A percentile compares a stretch with the other conserved stretches of the same genome.
These are phyloP conservation scores for Tylopilus rubrobrunneus DNA, from an alignment of 768 basidiomycete genomes.

Conservation along the genomic window DNA sequence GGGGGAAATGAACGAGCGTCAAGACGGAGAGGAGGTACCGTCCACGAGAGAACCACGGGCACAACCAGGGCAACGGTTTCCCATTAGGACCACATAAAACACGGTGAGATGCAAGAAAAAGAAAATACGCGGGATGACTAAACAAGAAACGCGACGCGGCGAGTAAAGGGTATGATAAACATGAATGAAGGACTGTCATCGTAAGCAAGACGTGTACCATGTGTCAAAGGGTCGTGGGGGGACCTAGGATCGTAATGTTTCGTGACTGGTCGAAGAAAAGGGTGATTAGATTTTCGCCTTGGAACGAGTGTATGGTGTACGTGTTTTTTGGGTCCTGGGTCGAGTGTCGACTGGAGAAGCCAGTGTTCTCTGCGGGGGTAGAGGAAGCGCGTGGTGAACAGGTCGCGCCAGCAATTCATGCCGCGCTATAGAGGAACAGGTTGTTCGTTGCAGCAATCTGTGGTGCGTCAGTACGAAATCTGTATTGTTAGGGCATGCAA, in stretches of 20 bases:
- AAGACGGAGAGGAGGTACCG: conserved; percentile 6
- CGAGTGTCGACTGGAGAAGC: conserved; percentile 8
- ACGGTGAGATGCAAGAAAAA: conserved; percentile 20
- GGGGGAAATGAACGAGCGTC: conserved; percentile 9
- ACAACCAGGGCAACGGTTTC: conserved; percentile 18
- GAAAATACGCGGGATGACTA: conserved; percentile 19
- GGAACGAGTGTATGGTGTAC: conserved; percentile 17
- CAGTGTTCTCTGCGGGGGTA: conserved; percentile 10
- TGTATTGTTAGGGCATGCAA: conserved; percentile 11
- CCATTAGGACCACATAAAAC: conserved; percentile 21
- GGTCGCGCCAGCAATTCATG: conserved; percentile 28
- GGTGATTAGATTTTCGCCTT: conserved; percentile 27
- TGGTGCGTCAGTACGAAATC: conserved; percentile 5
- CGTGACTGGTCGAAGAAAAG: conserved; percentile 19
- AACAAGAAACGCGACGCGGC: conserved; percentile 29
- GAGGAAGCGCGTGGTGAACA: not conserved
- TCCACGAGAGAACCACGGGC: conserved; percentile 15
- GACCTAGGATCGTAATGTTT: conserved; percentile 20
- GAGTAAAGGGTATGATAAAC: conserved; percentile 31
- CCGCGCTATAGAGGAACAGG: conserved; percentile 34
- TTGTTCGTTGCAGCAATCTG: conserved; percentile 86
- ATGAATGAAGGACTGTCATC: conserved; percentile 24
- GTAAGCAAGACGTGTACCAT: conserved; percentile 29
- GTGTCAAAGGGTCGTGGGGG: conserved; percentile 12
- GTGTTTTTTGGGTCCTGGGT: conserved; percentile 14